Base-by-base conservation (phyloP, 805 yeast genomes). In the Saturnispora halmiae region DNA sequence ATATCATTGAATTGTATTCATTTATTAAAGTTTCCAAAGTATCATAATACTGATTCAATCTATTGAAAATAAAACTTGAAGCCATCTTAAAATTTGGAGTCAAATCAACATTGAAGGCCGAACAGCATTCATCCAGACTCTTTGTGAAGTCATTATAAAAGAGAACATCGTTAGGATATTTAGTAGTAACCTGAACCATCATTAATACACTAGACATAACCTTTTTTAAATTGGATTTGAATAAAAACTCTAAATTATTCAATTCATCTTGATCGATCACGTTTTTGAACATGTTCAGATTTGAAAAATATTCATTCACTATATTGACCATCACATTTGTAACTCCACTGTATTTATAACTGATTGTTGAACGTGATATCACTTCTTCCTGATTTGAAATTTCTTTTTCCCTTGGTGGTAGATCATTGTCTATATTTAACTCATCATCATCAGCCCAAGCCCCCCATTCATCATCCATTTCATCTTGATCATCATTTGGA, bases 131-230 rank as follows among this genome's bases (percentile, higher is more conserved):
- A 10, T 56, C 59, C 6, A 59, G 34, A 3, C 59, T 33, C 18
- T 44, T 47, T 16, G 49, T 48, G 39, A 43, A 60, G 40, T 62
- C 66, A 40, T 61, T 59, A 46, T 54, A 55, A 21, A 61, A 60
- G 13, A 60, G 39, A 3, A 60, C 41, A 15, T 43, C 44, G n/a
- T 42, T 49, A 2, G 54, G 47, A 40, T 60, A 59, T 18, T 41
- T 46, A 3, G 43, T 31, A 21, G 50, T 40, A 3, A 46, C 34
- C 22, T 49, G 46, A 7, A 58, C 37, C 30, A 58, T 49, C 54
- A 59, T 55, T 35, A 56, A 60, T 26, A 43, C 51, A 31, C 55
- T 48, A 14, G 44, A 36, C 9, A 56, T 20, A 13, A 60, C 28
- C 33, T 56, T 55, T 33, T 59, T 60, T 19, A 58, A 40, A 31